Conservation (phyloP, 768 basidiomycete species). For the Termitomyces sp. region DNA sequence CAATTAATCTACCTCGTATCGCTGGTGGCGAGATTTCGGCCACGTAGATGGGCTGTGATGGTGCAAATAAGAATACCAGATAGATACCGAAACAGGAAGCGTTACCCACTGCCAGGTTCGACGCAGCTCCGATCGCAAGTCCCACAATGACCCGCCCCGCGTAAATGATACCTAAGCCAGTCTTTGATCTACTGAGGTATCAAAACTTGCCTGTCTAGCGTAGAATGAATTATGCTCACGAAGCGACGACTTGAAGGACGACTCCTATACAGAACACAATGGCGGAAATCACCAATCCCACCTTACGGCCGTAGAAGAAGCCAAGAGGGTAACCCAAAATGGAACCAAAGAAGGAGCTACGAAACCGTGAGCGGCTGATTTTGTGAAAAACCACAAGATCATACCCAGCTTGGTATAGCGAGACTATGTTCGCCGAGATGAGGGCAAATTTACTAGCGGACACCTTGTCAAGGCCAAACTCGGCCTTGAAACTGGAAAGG, state of each 20-base stretch:
- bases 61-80: neutral
- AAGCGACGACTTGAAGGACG: conserved; percentile 30
- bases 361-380: neutral
- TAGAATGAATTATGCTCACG: conserved; percentile 15
- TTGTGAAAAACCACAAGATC: neutral
- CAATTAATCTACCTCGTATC: conserved; percentile 44
- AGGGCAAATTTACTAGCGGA: conserved; percentile 24
- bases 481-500: conserved; percentile 37
- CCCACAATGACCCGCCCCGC: conserved; percentile 39
- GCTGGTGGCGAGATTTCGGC: conserved; percentile 43
- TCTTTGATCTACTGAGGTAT: conserved; percentile 17
- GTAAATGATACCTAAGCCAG: conserved; percentile 36
- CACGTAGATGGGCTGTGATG: conserved; percentile 34
- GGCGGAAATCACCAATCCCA: conserved; percentile 27
- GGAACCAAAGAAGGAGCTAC: conserved; percentile 36
- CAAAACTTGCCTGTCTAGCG: neutral
- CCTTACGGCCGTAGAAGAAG: conserved; percentile 35
- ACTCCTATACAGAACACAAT: conserved; percentile 39
- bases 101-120: conserved; percentile 27
- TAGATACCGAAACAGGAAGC: neutral
- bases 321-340: conserved; percentile 33
- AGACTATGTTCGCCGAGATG: conserved; percentile 42
- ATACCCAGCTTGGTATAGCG: conserved; percentile 41
- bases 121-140: conserved; percentile 35
- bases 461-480: conserved; percentile 36